phyloP scores from a whole-genome alignment of 2,329 filamentous ascomycete genomes.

The Diaporthe citri region DNA sequence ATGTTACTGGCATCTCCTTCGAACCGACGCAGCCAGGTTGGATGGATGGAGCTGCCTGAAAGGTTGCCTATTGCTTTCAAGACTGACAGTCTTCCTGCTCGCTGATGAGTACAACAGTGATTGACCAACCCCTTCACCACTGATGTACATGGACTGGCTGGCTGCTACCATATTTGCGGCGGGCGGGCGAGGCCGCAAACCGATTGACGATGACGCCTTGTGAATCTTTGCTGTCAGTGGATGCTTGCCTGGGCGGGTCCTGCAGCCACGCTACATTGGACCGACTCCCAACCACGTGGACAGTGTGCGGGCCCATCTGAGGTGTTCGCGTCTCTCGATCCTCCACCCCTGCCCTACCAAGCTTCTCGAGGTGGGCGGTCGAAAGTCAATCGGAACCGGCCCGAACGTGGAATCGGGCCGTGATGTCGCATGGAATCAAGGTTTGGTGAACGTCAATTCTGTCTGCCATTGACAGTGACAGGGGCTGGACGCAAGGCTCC shows the following conservation, averaged over 20 bases:
- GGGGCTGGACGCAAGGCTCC: background rate
- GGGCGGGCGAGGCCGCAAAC: background rate
- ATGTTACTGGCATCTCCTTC: background rate
- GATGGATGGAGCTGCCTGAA: background rate
- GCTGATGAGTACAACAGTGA: background rate
- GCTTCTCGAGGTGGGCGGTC: background rate
- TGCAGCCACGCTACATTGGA: background rate
- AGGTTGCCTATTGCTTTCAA: background rate
- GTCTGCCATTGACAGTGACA: background rate
- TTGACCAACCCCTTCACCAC: background rate
- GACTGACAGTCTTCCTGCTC: background rate
- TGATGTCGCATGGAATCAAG: background rate
- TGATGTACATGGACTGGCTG: background rate
- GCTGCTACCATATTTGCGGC: background rate
- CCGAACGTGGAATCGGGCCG: conserved; percentile 9
- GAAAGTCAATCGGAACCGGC: conserved; percentile 3
- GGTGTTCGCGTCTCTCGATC: conserved; percentile 3
- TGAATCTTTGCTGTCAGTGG: background rate
- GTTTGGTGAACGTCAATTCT: background rate
- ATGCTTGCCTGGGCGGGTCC: conserved; percentile 4
- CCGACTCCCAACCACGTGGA: conserved; percentile 1
- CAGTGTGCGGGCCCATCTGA: conserved; percentile 2
- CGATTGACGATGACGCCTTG: background rate
- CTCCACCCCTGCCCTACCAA: conserved; percentile 4
- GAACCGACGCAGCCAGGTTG: background rate